phyloP scores from a whole-genome alignment of 192 early-diverging fungal species.

The Allomyces arbusculus region DNA sequence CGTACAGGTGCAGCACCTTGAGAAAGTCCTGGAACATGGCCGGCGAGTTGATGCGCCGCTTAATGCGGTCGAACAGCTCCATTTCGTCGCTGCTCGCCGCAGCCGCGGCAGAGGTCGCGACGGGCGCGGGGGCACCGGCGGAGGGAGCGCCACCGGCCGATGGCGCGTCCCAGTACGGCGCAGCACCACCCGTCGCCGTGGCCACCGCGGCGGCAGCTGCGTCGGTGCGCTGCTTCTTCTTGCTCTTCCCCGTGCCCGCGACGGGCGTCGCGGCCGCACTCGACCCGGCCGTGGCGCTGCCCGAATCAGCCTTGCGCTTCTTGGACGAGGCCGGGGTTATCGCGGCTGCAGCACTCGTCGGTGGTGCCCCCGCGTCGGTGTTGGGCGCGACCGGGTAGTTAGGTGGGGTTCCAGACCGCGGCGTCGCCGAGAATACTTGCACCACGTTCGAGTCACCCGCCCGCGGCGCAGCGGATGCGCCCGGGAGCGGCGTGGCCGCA shows the following conservation, averaged over 20 bases:
- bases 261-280: neutral
- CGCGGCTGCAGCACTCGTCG: no score
- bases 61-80: conserved; percentile 84
- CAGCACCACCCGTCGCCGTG: neutral
- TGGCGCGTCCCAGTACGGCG: neutral
- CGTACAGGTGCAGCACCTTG: conserved; percentile 84
- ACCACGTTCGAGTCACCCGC: no score
- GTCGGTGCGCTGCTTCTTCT: neutral
- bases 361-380: no score
- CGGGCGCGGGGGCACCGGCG: conserved; percentile 7
- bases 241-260: neutral
- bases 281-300: neutral
- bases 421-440: no score
- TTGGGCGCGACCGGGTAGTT: no score
- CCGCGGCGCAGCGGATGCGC: neutral
- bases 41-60: conserved; percentile 67
- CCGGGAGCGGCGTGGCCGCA: neutral
- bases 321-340: no score
- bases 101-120: conserved; percentile 8
- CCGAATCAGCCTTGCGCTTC: neutral
- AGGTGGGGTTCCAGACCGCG: no score
- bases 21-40: conserved; percentile 86
- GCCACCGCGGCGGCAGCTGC: no score
- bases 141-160: neutral
- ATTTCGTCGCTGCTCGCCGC: conserved; percentile 54